phyloP scores from a whole-genome alignment of 257 asterid genomes.

The Solanum gracilifrons region DNA sequence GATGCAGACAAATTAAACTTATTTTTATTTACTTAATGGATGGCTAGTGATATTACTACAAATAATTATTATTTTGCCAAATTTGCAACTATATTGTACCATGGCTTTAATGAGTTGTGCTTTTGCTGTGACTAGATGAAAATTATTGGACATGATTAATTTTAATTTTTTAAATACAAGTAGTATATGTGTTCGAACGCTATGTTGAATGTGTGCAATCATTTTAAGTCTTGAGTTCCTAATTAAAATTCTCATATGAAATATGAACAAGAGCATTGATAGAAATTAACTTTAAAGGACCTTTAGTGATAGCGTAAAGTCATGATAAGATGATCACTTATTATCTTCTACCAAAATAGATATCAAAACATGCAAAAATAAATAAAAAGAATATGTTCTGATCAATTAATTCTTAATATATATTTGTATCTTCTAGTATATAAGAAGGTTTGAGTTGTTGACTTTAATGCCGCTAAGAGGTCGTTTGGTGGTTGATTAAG shows the following conservation, averaged over 20 bases:
- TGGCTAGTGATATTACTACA: neutral
- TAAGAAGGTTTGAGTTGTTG: neutral
- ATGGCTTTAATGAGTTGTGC: neutral
- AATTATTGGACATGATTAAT: neutral
- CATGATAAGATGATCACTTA: neutral
- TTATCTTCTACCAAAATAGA: neutral
- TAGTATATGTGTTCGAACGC: neutral
- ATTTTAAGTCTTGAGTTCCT: neutral
- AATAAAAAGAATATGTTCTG: neutral
- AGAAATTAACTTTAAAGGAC: neutral
- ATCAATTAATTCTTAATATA: neutral
- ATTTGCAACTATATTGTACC: neutral
- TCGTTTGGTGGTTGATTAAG: neutral
- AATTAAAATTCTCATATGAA: neutral
- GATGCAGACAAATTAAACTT: neutral
- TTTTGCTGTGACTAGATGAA: neutral
- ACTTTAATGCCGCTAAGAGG: neutral
- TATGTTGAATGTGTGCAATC: neutral
- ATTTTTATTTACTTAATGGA: neutral
- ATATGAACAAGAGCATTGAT: neutral
- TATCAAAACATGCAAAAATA: neutral
- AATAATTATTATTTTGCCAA: neutral
- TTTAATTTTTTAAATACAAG: neutral
- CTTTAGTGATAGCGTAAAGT: neutral
- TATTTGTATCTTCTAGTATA: neutral